Evolutionary conservation across 768 basidiomycete species (phyloP).

Genomic region (Tricholomella constricta): DNA sequence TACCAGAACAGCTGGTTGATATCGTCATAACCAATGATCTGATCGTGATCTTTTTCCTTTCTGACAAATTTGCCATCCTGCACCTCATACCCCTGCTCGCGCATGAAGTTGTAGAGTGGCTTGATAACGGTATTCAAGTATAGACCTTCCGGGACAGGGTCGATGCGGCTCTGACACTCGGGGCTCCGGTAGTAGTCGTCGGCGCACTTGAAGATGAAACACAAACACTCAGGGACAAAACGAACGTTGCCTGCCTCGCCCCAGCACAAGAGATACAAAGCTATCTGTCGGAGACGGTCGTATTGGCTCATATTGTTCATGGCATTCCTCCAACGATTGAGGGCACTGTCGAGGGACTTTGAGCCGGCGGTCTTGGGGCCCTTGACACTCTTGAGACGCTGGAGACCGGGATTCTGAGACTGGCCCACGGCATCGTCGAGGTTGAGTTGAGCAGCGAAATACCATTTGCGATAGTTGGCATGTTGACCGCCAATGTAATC

Average conservation of each 20-base stretch:
- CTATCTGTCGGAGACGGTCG: conserved; percentile 94
- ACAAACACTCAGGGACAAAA: conserved; percentile 94
- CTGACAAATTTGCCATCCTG: conserved; percentile 93
- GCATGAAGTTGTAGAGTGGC: conserved; percentile 92
- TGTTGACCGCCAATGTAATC: conserved; percentile 99
- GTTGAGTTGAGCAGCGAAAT: conserved; percentile 98
- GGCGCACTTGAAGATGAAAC: conserved; percentile 99
- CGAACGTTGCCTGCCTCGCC: conserved; percentile 97
- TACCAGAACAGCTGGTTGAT: conserved; percentile 99
- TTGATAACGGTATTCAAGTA: conserved; percentile 92
- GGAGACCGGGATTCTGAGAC: conserved; percentile 89
- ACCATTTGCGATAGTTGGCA: conserved; percentile 99
- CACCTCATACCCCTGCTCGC: conserved; percentile 97
- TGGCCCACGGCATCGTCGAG: conserved; percentile 98
- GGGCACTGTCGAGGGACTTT: conserved; percentile 91
- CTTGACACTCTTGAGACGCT: conserved; percentile 85
- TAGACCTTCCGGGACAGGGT: conserved; percentile 92
- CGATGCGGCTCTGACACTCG: conserved; percentile 93
- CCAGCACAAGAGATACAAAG: conserved; percentile 96
- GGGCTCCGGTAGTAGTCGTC: conserved; percentile 99
- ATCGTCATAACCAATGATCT: conserved; percentile 99
- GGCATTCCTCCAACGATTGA: conserved; percentile 94
- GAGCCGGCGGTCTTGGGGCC: conserved; percentile 47
- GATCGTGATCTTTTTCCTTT: conserved; percentile 90
- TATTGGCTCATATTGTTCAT: conserved; percentile 99